Conservation (phyloP, 768 basidiomycete genomes). For the Boletus edulis region DNA sequence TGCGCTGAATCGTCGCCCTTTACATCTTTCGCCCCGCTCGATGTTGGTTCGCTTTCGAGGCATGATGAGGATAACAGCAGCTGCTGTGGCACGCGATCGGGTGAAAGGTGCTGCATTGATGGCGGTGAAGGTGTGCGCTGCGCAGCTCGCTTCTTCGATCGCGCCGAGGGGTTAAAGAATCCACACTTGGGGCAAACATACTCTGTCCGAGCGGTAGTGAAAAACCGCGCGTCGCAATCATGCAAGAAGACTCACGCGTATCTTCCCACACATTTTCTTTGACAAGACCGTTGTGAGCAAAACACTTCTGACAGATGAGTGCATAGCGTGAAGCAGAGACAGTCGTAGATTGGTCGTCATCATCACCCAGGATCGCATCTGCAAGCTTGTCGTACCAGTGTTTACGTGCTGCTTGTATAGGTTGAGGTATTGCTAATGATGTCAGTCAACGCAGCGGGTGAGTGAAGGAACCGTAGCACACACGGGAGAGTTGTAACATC, state of each 20-base stretch:
- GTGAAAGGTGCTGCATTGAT: conserved; percentile 6
- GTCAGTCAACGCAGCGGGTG: conserved; percentile 18
- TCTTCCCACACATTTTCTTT: conserved; percentile 80
- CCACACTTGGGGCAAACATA: conserved; percentile 86
- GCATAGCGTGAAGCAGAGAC: conserved; percentile 60
- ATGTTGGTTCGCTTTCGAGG: background rate
- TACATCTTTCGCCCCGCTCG: background rate
- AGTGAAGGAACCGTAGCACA: conserved; percentile 14
- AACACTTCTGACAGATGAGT: conserved; percentile 86
- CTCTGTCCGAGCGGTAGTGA: conserved; percentile 44
- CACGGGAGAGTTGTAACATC: conserved; percentile 40
- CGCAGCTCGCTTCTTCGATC: conserved; percentile 29
- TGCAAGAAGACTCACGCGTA: conserved; percentile 57
- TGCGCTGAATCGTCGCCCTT: conserved; percentile 7
- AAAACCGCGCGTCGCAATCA: background rate
- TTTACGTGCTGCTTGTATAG: conserved; percentile 55
- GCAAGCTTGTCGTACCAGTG: conserved; percentile 88
- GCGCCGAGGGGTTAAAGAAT: conserved; percentile 64
- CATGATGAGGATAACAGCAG: background rate
- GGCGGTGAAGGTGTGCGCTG: conserved; percentile 30
- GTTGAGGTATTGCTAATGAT: conserved; percentile 35
- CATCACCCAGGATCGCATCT: conserved; percentile 82
- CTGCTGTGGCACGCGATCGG: conserved; percentile 5
- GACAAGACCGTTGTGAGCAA: conserved; percentile 84
- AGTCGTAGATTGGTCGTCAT: conserved; percentile 45